Conservation (phyloP, 176 grass and related monocot genomes). For the Thinopyrum elongatum region DNA sequence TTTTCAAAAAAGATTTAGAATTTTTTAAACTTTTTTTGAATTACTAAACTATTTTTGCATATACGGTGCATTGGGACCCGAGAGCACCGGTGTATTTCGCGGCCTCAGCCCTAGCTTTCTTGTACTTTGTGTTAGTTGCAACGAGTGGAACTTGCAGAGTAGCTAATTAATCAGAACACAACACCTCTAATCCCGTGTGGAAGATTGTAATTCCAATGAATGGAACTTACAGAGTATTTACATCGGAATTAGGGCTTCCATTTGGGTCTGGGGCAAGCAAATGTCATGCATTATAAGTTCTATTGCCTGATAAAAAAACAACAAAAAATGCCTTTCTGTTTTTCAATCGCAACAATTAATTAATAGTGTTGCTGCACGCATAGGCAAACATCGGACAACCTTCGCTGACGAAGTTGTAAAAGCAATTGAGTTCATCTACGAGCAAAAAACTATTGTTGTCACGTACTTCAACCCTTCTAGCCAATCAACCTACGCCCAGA, state of each 20-base stretch:
- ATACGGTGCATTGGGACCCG: too few relatives aligned
- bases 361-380: slow-evolving; percentile 14
- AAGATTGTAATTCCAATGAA: slow-evolving; percentile 49
- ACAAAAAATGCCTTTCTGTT: slow-evolving; percentile 5
- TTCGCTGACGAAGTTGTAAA: slow-evolving; percentile 24
- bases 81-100: too few relatives aligned
- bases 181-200: slow-evolving; percentile 45
- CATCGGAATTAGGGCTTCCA: slow-evolving; percentile 57
- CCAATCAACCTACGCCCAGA: too few relatives aligned
- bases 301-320: slow-evolving; percentile 19
- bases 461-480: too few relatives aligned
- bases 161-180: slow-evolving; percentile 43
- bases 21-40: too few relatives aligned
- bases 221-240: slow-evolving; percentile 57
- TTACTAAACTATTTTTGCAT: too few relatives aligned
- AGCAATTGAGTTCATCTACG: slow-evolving; percentile 25
- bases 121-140: slow-evolving; percentile 21
- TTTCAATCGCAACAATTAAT: not conserved
- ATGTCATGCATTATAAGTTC: slow-evolving; percentile 31
- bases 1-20: too few relatives aligned
- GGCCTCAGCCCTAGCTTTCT: too few relatives aligned
- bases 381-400: slow-evolving; percentile 6
- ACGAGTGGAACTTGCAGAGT: not conserved
- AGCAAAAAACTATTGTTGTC: not conserved
- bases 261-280: slow-evolving; percentile 33